Conservation (phyloP, 2,329 filamentous ascomycete genomes). For the Nakataea oryzae region DNA sequence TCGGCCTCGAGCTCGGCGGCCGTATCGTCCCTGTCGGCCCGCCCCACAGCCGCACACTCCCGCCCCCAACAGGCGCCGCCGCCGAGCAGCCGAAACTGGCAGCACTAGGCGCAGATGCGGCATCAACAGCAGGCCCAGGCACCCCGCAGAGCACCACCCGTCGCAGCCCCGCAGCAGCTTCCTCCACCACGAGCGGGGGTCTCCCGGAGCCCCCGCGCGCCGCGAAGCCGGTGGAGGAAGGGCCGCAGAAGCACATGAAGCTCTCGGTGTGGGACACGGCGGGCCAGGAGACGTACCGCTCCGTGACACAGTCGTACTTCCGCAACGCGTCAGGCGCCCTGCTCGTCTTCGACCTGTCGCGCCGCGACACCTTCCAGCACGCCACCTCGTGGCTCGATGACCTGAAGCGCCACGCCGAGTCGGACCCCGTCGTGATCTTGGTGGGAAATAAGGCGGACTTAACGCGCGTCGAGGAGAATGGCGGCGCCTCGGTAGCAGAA, state of each 20-base stretch:
- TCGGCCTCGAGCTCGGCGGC: constrained; percentile 92
- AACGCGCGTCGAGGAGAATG: constrained; percentile 27
- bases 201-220: constrained; percentile 41
- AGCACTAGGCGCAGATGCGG: not conserved
- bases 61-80: constrained; percentile 9
- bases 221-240: constrained; percentile 14
- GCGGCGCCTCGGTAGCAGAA: no score
- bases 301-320: constrained; percentile 89
- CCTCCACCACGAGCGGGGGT: constrained; percentile 17
- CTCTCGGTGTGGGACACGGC: constrained; percentile 92
- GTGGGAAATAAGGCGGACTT: constrained; percentile 95
- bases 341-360: constrained; percentile 89
- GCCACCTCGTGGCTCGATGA: constrained; percentile 92
- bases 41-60: constrained; percentile 47
- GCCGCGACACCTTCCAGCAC: constrained; percentile 74
- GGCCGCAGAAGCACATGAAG: constrained; percentile 73
- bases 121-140: not conserved
- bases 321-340: constrained; percentile 62
- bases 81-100: not conserved
- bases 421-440: constrained; percentile 86
- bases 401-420: constrained; percentile 87
- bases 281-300: constrained; percentile 95
- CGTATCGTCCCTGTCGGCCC: constrained; percentile 86
- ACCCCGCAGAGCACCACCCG: not conserved
- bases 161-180: not conserved